Percentiles rank a stretch among this genome's conserved stretches.
These are phyloP conservation scores for Candida rishiriensis DNA, from an alignment of 805 yeast genomes.

Conservation along the genomic window DNA sequence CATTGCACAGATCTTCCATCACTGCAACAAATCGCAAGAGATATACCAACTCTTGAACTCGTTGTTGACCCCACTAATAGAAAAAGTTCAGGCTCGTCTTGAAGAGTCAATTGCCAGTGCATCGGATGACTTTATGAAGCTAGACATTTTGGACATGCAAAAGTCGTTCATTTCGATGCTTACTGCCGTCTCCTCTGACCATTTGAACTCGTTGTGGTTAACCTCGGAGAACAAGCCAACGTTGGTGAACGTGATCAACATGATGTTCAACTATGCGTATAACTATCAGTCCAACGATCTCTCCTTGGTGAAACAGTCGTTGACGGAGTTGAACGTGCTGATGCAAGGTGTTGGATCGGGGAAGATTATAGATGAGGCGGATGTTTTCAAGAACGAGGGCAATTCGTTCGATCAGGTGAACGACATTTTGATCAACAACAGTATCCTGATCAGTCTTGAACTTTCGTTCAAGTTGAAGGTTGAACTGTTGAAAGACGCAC, in stretches of 20 bases:
- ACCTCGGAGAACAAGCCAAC: slow-evolving; percentile 54
- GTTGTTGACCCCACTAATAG: slow-evolving; percentile 68
- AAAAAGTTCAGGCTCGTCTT: slow-evolving; percentile 47
- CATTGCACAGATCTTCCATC: slow-evolving; percentile 82
- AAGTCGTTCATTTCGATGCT: slow-evolving; percentile 67
- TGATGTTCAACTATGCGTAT: slow-evolving; percentile 61
- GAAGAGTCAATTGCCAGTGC: slow-evolving; percentile 20
- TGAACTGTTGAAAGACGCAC: slow-evolving; percentile 74
- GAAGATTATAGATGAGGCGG: slow-evolving; percentile 55
- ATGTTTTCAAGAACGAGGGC: slow-evolving; percentile 43
- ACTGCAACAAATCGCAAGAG: slow-evolving; percentile 58
- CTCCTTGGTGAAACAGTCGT: slow-evolving; percentile 60
- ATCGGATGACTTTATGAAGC: slow-evolving; percentile 32
- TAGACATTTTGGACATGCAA: slow-evolving; percentile 64
- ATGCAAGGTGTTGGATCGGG: slow-evolving; percentile 66
- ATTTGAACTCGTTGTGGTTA: slow-evolving; percentile 71
- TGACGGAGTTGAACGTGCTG: slow-evolving; percentile 64
- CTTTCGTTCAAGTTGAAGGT: slow-evolving; percentile 68
- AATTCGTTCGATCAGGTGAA: slow-evolving; percentile 61
- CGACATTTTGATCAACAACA: slow-evolving; percentile 61
- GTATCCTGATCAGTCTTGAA: slow-evolving; percentile 67
- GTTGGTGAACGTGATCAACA: slow-evolving; percentile 57
- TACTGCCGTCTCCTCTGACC: slow-evolving; percentile 68
- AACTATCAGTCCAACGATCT: slow-evolving; percentile 53
- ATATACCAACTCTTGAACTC: slow-evolving; percentile 72